Conservation (phyloP, 2,329 filamentous ascomycete species). For the Paecilomyces formosus region DNA sequence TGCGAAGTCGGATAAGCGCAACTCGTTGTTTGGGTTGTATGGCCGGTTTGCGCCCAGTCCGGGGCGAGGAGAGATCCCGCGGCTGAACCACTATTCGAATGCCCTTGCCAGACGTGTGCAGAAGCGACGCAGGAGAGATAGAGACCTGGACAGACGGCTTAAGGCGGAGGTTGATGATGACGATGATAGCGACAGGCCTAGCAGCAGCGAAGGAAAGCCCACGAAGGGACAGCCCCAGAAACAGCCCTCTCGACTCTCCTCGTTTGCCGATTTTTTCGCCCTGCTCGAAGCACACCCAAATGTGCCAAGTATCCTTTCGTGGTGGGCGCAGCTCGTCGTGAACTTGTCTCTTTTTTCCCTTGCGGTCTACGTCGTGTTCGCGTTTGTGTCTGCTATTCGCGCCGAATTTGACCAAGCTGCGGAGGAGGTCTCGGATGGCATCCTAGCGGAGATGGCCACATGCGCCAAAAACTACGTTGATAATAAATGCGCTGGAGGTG, state of each 20-base stretch:
- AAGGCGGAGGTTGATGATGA: slow-evolving; percentile 36
- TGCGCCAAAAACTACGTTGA: slow-evolving; percentile 67
- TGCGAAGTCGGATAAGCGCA: slow-evolving; percentile 26
- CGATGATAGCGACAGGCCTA: slow-evolving; percentile 34
- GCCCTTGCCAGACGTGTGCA: slow-evolving; percentile 38
- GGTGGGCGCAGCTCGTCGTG: slow-evolving; percentile 55
- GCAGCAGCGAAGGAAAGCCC: slow-evolving; percentile 27
- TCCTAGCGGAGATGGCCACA: slow-evolving; percentile 63
- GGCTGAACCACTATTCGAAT: slow-evolving; percentile 41
- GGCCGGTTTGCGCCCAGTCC: slow-evolving; percentile 42
- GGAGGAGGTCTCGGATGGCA: slow-evolving; percentile 58
- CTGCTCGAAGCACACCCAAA: slow-evolving; percentile 59
- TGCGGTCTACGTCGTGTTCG: slow-evolving; percentile 59
- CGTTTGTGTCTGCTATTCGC: slow-evolving; percentile 61
- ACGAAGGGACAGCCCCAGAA: slow-evolving; percentile 7
- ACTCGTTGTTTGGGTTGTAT: slow-evolving; percentile 34
- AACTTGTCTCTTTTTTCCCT: slow-evolving; percentile 43
- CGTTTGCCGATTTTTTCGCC: slow-evolving; percentile 47
- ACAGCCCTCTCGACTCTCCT: slow-evolving; percentile 24
- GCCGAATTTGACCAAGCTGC: slow-evolving; percentile 68
- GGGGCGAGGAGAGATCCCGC: slow-evolving; percentile 59
- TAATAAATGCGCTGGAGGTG: slow-evolving; percentile 65
- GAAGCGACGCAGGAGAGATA: slow-evolving; percentile 43
- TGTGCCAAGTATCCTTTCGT: slow-evolving; percentile 58
- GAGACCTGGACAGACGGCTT: slow-evolving; percentile 37